Conservation (phyloP, 1,139 yeast species). For the Nakaseomyces bracarensis region DNA sequence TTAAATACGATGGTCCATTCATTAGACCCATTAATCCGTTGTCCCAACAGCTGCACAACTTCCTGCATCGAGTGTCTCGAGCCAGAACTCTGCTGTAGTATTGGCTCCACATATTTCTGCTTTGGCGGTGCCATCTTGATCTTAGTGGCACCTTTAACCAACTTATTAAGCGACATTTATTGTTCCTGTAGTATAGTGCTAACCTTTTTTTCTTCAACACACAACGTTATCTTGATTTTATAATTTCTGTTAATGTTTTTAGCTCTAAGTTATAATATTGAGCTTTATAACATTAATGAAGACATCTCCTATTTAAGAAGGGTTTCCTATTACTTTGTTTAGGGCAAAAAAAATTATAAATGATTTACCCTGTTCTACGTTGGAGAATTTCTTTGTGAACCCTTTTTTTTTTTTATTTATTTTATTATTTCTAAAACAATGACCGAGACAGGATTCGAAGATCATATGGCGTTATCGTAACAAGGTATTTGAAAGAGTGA, state of each 20-base stretch:
- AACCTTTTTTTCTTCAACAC: too few species aligned
- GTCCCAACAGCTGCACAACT: slow-evolving; percentile 55
- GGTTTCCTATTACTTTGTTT: too few species aligned
- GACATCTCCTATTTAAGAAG: not conserved
- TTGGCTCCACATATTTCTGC: slow-evolving; percentile 90
- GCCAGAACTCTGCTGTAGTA: slow-evolving; percentile 63
- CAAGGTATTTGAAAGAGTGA: too few species aligned
- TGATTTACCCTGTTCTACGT: too few species aligned
- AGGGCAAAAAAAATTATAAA: too few species aligned
- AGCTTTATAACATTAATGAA: too few species aligned
- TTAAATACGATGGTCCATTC: slow-evolving; percentile 92
- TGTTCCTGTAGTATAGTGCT: too few species aligned
- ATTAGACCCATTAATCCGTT: slow-evolving; percentile 53
- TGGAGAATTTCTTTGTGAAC: too few species aligned
- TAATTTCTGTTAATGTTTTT: too few species aligned
- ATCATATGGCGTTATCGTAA: not conserved
- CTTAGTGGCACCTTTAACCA: slow-evolving; percentile 70
- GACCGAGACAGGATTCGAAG: not conserved
- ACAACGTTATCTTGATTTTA: too few species aligned
- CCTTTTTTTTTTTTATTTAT: too few species aligned
- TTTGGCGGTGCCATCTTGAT: slow-evolving; percentile 90
- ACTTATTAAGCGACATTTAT: slow-evolving; percentile 29
- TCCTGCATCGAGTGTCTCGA: slow-evolving; percentile 50
- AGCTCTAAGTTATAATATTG: too few species aligned
- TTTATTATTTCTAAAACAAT: not conserved